Evolutionary conservation across 2,329 filamentous ascomycete species (phyloP), one percentile per base, ranked within the genome.

Genomic region (Penicillium brasilianum): DNA sequence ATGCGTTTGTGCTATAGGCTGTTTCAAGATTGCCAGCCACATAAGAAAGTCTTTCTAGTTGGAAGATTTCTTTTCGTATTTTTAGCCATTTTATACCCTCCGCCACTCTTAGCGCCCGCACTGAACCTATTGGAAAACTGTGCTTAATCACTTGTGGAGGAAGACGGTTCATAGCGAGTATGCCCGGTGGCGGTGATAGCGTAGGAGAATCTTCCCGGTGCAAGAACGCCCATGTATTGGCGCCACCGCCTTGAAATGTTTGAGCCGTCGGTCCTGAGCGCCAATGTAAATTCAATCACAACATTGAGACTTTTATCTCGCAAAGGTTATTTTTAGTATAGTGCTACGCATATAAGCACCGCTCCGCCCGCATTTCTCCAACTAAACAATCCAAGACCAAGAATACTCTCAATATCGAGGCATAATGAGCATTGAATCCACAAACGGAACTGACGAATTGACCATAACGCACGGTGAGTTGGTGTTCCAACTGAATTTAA

Each of bases 341-440:
- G 43, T 46, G 43, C 43, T 20, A 18, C n/a, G 43, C 43, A 46
- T 46, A 46, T 46, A 46, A 46, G 43, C 43, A 46, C n/a, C 43
- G 43, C 11, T 46, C 43, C 9, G 43, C 43, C 43, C 43, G 43
- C n/a, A 46, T 46, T n/a, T 46, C 43, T 20, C 43, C 18, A 11
- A 46, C 43, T 46, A 46, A 46, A 46, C 9, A 18, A 46, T 22
- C 43, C 18, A 46, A 46, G 43, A 46, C 43, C 4, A 46, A 46
- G 8, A 18, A 20, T 46, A 46, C 43, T 46, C 43, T 46, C 43
- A 22, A 46, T n/a, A 46, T 46, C n/a, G 43, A 46, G 43, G 43
- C 43, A 46, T 46, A 46, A 46, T 46, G n/a, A 46, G 43, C 16
- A 4, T 46, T 46, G 43, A 46, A 11, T 46, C 43, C 43, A 20